Conservation (phyloP, 192 early-diverging fungal species). For the Coemansia sp. region DNA sequence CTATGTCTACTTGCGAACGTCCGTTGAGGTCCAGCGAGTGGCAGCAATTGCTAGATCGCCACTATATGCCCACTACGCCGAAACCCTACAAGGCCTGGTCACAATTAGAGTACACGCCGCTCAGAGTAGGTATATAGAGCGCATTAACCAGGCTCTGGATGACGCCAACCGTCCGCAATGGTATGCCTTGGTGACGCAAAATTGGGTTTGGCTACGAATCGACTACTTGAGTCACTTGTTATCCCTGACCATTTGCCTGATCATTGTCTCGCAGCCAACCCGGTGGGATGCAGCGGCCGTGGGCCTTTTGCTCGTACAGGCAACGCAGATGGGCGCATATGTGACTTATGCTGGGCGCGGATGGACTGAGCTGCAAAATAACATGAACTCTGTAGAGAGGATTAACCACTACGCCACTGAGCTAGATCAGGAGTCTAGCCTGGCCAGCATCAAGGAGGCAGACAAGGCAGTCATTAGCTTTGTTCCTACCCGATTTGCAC, state of each 20-base stretch:
- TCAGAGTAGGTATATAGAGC: conserved; percentile 22
- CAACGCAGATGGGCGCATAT: conserved; percentile 46
- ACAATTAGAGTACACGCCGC: conserved; percentile 82
- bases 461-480: background rate
- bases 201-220: conserved; percentile 46
- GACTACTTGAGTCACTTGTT: conserved; percentile 31
- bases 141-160: conserved; percentile 22
- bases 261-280: conserved; percentile 30
- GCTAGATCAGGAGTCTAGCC: conserved; percentile 26
- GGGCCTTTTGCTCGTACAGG: conserved; percentile 42
- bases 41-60: conserved; percentile 81
- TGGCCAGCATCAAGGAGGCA: background rate
- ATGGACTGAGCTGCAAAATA: conserved; percentile 54
- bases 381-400: conserved; percentile 49
- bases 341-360: conserved; percentile 42
- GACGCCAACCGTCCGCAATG: conserved; percentile 44
- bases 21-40: conserved; percentile 86
- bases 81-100: conserved; percentile 73
- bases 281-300: conserved; percentile 46
- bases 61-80: conserved; percentile 78
- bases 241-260: conserved; percentile 29
- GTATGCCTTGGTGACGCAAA: conserved; percentile 38
- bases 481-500: conserved; percentile 1
- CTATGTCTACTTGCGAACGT: conserved; percentile 72
- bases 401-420: conserved; percentile 37